Base-by-base conservation (phyloP, 768 basidiomycete genomes). In the Suillus luteus region DNA sequence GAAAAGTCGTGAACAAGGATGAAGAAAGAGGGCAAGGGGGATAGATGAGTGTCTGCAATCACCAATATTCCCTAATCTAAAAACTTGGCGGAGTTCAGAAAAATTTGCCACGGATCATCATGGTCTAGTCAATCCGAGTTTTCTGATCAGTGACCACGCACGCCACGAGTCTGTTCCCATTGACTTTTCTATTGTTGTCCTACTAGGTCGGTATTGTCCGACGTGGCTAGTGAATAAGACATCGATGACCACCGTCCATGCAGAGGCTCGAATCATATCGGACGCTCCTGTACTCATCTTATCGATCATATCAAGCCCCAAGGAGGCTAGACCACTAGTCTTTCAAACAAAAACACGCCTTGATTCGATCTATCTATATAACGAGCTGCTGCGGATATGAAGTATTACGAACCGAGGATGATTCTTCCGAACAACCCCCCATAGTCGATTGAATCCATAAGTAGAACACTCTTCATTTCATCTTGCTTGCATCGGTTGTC, bases 71-170 rank as follows among this genome's bases (percentile, higher is more conserved):
- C 68, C 69, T 65, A 67, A 67, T 70, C 76, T 80, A 81, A 84
- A 79, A 81, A 81, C 85, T 86, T 81, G 81, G 81, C 86, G 84
- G 85, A 82, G 81, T 83, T 85, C 72, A 52, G 76, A 80, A 78
- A 71, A 44, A 69, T 76, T 73, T 62, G 46, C 58, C 66, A 41
- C 51, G 59, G 59, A n/a, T 57, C 62, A n/a, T 57, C 62, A 60
- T 52, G 49, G 52, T 54, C 52, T 33, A 54, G 52, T 54, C 17
- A 54, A 19, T 51, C 24, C 49, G 15, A 27, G 15, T 9, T n/a
- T n/a, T n/a, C 10, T 46, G 44, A 49, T 38, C 37, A 38, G 37
- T 49, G 24, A 49, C 48, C 22, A 12, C 15, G 27, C 27, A 51
- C 4, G 27, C 27, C 51, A 52, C 51, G 52, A n/a, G 52, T 33